Conservation (phyloP, 495 filamentous ascomycete species). For the Eremomyces bilateralis region DNA sequence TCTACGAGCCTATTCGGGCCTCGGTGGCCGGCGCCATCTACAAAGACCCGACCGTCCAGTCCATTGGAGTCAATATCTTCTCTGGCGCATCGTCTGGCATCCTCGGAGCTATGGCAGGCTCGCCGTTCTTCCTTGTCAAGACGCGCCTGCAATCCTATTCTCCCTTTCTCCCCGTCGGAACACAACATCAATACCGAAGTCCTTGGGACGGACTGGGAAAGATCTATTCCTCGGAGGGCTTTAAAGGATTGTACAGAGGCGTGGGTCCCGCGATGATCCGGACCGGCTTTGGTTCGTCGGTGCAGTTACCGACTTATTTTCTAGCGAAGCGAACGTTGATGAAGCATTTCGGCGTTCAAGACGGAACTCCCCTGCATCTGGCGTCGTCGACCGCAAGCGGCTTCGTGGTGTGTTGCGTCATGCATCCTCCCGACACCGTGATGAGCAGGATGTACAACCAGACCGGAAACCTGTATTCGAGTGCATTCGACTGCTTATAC, state of each 20-base stretch:
- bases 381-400: constrained; percentile 76
- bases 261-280: constrained; percentile 90
- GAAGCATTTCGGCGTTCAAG: constrained; percentile 65
- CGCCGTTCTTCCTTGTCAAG: constrained; percentile 97
- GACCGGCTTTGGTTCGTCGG: constrained; percentile 84
- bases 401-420: constrained; percentile 90
- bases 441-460: constrained; percentile 99
- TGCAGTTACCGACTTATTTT: constrained; percentile 96
- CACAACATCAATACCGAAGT: constrained; percentile 81
- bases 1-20: constrained; percentile 85
- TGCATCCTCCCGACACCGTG: constrained; percentile 97
- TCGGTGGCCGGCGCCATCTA: constrained; percentile 36
- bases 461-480: constrained; percentile 82
- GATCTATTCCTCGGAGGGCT: constrained; percentile 58
- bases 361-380: constrained; percentile 75
- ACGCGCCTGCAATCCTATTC: constrained; percentile 89
- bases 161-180: constrained; percentile 84
- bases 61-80: constrained; percentile 77
- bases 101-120: constrained; percentile 72
- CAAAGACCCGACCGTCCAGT: constrained; percentile 51
- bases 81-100: constrained; percentile 73
- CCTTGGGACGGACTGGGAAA: constrained; percentile 59
- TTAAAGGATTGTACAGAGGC: constrained; percentile 68
- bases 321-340: constrained; percentile 78
- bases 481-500: constrained; percentile 75